Evolutionary conservation across 768 basidiomycete genomes (phyloP), one percentile per base, ranked within the genome.

Genomic region (Porpolomopsis calyptriformis): DNA sequence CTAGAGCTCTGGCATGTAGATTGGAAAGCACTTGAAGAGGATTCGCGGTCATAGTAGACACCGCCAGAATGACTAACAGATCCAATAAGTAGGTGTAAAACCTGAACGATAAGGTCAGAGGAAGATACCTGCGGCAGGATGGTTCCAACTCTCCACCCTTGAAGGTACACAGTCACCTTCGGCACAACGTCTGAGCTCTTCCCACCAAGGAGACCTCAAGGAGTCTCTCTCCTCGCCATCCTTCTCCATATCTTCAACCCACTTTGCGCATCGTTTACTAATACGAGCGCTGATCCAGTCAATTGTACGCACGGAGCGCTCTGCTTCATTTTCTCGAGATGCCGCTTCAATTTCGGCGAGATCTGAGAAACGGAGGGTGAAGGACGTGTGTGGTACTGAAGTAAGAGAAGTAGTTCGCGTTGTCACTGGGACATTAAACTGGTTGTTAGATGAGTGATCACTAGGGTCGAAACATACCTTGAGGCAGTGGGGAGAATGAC

Each of bases 281-380:
- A 90, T 79, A 40, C 88, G 77, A 9, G 77, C 76, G 29, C 82
- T 74, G 52, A 91, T 82, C 88, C 88, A 91, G 64, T 91, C 88
- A 53, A 90, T 72, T n/a, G 77, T 81, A 39, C 88, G 76, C 19
- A 75, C 74, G 0, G 88, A 84, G 25, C 88, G 82, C 53, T 77
- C 65, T 50, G 85, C 82, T 52, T 89, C 87, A 53, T 83, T 81
- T 61, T 91, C 88, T 14, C 72, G 72, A 52, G 82, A 85, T 11
- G 82, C 82, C 14, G 68, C 61, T 57, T 91, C 88, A 11, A 85
- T 76, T 53, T 85, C 82, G 1, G 55, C 50, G 35, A 91, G 66
- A 60, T 84, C 77, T 11, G 87, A 88, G 65, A 91, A 91, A 43
- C 87, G 74, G 18, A 91, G 67, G 10, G 76, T 67, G 59, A 91